Base-by-base conservation (phyloP, 306 rosid genomes). In the Erythrophleum fordii region DNA sequence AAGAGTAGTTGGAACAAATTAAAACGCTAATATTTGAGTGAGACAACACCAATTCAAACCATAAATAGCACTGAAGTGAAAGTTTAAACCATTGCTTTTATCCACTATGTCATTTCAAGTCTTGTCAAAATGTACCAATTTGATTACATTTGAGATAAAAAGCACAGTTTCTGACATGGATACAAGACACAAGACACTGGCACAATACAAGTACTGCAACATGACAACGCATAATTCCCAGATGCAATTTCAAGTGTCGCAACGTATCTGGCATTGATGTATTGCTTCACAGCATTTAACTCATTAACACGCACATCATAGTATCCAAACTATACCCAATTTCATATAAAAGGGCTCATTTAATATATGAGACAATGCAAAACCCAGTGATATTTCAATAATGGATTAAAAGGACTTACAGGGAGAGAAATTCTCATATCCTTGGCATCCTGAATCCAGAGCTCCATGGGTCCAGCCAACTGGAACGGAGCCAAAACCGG, bases 391-490 rank as follows among this genome's bases (percentile, higher is more conserved):
- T 60, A 6, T 60, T 60, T 26, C 8, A 26, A 4, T 6, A 23
- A 65, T n/a, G 29, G 17, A 45, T 5, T 17, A 28, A 37, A 68
- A 45, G 9, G 17, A 75, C 92, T 90, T 82, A 95, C 99, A 0
- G 99, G 99, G 1, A 95, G 89, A 11, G 92, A 93, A 44, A 95
- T 52, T 73, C 97, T 89, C 94, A 93, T 91, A 53, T 92, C 90
- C 39, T 90, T 80, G 69, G 94, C 99, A 26, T 95, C 99, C 79
- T 93, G 95, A 75, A 95, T 89, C 98, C 99, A 95, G 18, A 95
- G 91, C 84, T 95, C 99, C 96, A 95, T 91, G 6, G 99, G 99
- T 42, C 99, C 97, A 14, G 96, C 98, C n/a, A 95, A 86, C 85
- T 90, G 94, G 79, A 95, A 95, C 16, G 99, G 99, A 60, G 97